These are phyloP conservation scores for Amanita molliuscula DNA, from an alignment of 768 basidiomycete genomes.

Conservation along the genomic window DNA sequence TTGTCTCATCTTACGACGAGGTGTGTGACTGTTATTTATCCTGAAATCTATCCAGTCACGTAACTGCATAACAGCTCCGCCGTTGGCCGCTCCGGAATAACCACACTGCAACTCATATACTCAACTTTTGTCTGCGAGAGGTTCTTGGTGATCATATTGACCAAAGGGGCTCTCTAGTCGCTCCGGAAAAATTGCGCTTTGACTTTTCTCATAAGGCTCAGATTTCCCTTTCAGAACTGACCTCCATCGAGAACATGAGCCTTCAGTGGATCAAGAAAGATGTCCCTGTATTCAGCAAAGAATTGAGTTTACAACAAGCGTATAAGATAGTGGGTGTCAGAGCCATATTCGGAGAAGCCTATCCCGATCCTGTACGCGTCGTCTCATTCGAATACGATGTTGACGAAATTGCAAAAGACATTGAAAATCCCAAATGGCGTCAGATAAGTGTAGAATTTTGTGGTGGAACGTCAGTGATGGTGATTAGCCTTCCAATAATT, in stretches of 20 bases:
- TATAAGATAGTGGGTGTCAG: constrained; percentile 87
- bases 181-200: constrained; percentile 91
- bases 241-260: constrained; percentile 75
- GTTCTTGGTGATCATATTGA: constrained; percentile 96
- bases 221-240: constrained; percentile 65
- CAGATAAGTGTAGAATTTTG: constrained; percentile 93
- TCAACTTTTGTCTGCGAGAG: constrained; percentile 90
- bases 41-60: constrained; percentile 1
- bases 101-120: constrained; percentile 97
- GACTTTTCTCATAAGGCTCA: constrained; percentile 96
- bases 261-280: constrained; percentile 87
- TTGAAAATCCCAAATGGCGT: constrained; percentile 87
- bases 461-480: constrained; percentile 69
- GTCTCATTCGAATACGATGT: constrained; percentile 85
- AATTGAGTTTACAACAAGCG: constrained; percentile 68
- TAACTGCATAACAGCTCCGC: constrained; percentile 44
- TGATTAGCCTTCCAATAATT: not conserved
- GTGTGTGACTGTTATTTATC: constrained; percentile 24
- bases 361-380: constrained; percentile 95
- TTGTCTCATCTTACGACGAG: constrained; percentile 90
- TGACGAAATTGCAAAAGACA: constrained; percentile 76
- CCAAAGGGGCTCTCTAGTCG: constrained; percentile 96
- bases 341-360: constrained; percentile 96
- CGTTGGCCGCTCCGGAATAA: constrained; percentile 96
- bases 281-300: constrained; percentile 82